Percentiles rank a stretch among this genome's conserved stretches.
Evolutionary conservation across 129 eudicot genomes (phyloP).

Genomic region (Daucus carota): DNA sequence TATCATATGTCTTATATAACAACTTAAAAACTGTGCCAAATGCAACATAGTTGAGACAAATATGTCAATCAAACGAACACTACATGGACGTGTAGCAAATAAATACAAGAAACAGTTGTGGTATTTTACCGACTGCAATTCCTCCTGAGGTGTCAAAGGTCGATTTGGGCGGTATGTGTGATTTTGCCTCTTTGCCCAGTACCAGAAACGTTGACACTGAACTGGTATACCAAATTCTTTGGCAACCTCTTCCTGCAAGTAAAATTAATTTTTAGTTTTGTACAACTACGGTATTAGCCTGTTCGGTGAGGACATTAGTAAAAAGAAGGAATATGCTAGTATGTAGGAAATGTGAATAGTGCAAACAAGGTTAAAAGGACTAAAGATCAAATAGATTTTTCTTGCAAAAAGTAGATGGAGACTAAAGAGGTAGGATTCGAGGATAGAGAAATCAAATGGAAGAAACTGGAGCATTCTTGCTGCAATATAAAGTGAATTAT

Average conservation of each 20-base stretch:
- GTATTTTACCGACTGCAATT: slow-evolving; percentile 49
- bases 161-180: slow-evolving; percentile 87
- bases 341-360: background rate
- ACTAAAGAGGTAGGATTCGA: background rate
- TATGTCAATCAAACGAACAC: background rate
- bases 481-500: background rate
- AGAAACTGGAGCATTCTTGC: background rate
- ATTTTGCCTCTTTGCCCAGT: slow-evolving; percentile 85
- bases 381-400: background rate
- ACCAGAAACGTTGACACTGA: slow-evolving; percentile 79
- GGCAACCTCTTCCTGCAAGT: slow-evolving; percentile 74
- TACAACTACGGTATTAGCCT: background rate
- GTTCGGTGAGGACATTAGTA: background rate
- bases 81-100: background rate
- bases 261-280: background rate
- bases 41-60: background rate
- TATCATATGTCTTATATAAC: background rate
- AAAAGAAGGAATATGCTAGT: background rate
- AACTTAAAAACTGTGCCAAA: background rate
- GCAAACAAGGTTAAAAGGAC: background rate
- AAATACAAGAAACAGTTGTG: background rate
- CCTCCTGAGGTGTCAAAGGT: slow-evolving; percentile 72
- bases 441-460: background rate
- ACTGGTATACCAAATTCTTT: slow-evolving; percentile 85
- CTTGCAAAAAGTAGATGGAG: background rate